Evolutionary conservation across 176 grass and related monocot genomes (phyloP), one percentile per base, ranked within the genome.

Genomic region (Saccharum officinarum): DNA sequence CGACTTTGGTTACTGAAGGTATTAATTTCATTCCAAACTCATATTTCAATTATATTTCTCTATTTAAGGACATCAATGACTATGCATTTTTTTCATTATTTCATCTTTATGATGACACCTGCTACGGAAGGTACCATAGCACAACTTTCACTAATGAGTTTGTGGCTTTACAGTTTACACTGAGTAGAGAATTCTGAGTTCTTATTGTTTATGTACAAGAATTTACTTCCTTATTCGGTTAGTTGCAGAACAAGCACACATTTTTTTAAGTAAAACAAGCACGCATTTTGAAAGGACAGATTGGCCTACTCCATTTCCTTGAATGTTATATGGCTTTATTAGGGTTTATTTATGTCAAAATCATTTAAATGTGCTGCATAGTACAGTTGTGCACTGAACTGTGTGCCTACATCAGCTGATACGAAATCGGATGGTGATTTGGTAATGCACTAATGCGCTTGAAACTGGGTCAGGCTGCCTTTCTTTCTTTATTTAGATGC

Each of bases 1-100:
- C 15, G 12, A 22, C 33, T 76, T 65, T 88, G 75, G 77, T 91
- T 86, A 44, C 74, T 67, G 22, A 82, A 84, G 82, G 68, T 93
- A 80, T 38, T 44, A 11, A 34, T 60, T 87, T 40, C 67, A 83
- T 79, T 67, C 73, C 9, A 69, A 71, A 9, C 18, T 45, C 60
- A 14, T 36, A 10, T 82, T 15, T 54, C 23, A 22, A 68, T 13
- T 46, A 34, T 44, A 60, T n/a, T 79, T 64, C 3, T 82, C 71
- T 65, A 25, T 28, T 26, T 86, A 11, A 20, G 6, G 10, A 14
- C 45, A 30, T 47, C 14, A 4, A 83, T 50, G 61, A 28, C 10
- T 30, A 87, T 87, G 14, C n/a, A 54, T 54, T 54, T 33, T 44
- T 62, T 75, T 77, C 22, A 40, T 10, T 40, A 18, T 17, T 23